Base-by-base conservation (phyloP, 495 filamentous ascomycete species). In the Paragyromitra xinjiangensis region DNA sequence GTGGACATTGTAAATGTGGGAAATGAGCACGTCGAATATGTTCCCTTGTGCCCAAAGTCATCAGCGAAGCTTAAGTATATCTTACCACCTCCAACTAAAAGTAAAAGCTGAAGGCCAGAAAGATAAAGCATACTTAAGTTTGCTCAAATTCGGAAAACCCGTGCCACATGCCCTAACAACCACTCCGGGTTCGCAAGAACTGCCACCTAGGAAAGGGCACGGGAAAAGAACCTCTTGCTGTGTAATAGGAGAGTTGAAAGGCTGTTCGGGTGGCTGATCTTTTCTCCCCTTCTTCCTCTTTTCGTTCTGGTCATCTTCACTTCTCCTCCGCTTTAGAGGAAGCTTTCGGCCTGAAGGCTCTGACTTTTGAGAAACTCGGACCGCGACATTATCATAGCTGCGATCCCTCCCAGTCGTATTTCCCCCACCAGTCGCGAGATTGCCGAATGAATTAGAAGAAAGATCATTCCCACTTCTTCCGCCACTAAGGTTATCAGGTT, bases 121-220 rank as follows among this genome's bases (percentile, higher is more conserved):
- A 59, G 44, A 16, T 42, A 48, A 48, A 34, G 29, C 71, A 0
- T 61, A 72, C 71, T 74, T 74, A 9, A 74, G 34, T 59, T 74
- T 74, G n/a, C 50, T 72, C 8, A 59, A n/a, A 44, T 74, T 73
- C 24, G 66, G 66, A 12, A 56, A 69, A 16, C 22, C 0, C 9
- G 66, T 69, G 19, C 12, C 24, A 58, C 66, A 69, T 12, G 66
- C 19, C 7, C 2, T 59, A 14, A 44, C 37, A 11, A 16, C 22
- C n/a, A 1, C 44, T 22, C 1, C 3, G 14, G 37, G 45, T 26
- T 7, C 6, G 4, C 1, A 0, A 0, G 0, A 9, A 6, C 1
- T 0, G 5, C 3, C 2, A 4, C 1, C 5, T 14, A 44, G 29
- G 6, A 70, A 72, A 7, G 71, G 71, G 16, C 71, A 74, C 7